Conservation (phyloP, 306 rosid genomes). For the Cucumis sativus region DNA sequence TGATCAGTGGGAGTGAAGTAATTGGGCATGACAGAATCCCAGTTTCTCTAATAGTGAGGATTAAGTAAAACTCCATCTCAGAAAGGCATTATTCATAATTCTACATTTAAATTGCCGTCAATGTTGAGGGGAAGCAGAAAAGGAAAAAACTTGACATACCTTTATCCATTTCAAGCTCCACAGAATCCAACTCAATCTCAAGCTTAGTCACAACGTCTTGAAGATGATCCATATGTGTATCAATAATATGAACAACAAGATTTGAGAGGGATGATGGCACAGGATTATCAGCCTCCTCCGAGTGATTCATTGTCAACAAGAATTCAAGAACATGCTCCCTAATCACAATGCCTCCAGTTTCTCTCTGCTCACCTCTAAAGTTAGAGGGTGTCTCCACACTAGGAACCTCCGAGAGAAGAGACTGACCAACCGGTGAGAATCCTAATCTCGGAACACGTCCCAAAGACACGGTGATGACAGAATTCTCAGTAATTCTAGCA, state of each 20-base stretch:
- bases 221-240: slow-evolving; percentile 88
- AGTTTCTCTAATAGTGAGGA: neutral
- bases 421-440: slow-evolving; percentile 60
- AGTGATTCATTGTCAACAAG: slow-evolving; percentile 88
- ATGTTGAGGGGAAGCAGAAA: neutral
- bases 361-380: slow-evolving; percentile 38
- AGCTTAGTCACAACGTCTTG: slow-evolving; percentile 87
- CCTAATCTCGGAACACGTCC: slow-evolving; percentile 95
- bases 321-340: slow-evolving; percentile 95
- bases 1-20: neutral
- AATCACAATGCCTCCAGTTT: slow-evolving; percentile 49
- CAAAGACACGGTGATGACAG: slow-evolving; percentile 75
- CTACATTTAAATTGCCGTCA: neutral
- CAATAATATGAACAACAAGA: slow-evolving; percentile 80
- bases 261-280: slow-evolving; percentile 78
- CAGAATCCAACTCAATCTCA: slow-evolving; percentile 83
- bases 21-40: neutral
- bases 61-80: neutral
- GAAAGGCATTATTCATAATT: neutral
- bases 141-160: slow-evolving; percentile 25
- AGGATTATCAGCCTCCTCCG: slow-evolving; percentile 93
- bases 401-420: slow-evolving; percentile 89
- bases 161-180: slow-evolving; percentile 81
- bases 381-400: slow-evolving; percentile 51
- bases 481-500: slow-evolving; percentile 68